Conservation (phyloP, 306 rosid species). For the Medicago truncatula region DNA sequence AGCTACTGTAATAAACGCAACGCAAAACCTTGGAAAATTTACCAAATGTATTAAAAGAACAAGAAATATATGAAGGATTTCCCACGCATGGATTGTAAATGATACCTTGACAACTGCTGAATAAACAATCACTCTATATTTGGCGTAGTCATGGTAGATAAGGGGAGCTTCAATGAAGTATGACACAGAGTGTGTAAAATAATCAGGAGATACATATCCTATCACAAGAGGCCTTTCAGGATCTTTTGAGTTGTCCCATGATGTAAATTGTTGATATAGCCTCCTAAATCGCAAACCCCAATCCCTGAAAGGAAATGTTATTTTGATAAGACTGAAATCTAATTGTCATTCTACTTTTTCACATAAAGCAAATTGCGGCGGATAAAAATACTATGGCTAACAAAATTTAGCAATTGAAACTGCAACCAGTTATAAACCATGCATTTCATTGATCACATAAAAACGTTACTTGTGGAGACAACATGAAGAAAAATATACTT, state of each 20-base stretch:
- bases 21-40: background rate
- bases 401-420: slow-evolving; percentile 22
- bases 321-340: slow-evolving; percentile 30
- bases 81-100: background rate
- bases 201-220: slow-evolving; percentile 98
- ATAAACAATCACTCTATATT: slow-evolving; percentile 85
- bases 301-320: slow-evolving; percentile 67
- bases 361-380: background rate
- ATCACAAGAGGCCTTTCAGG: slow-evolving; percentile 90
- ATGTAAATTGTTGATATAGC: slow-evolving; percentile 70
- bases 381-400: slow-evolving; percentile 13
- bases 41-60: background rate
- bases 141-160: slow-evolving; percentile 71
- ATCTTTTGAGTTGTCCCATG: slow-evolving; percentile 89
- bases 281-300: slow-evolving; percentile 97
- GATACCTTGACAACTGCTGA: slow-evolving; percentile 99
- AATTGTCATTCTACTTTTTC: slow-evolving; percentile 22
- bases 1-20: background rate
- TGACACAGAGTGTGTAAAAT: slow-evolving; percentile 97
- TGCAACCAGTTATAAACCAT: slow-evolving; percentile 9
- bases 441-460: slow-evolving; percentile 8
- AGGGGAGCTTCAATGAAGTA: slow-evolving; percentile 96
- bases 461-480: background rate
- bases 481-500: background rate
- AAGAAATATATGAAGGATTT: background rate